Evolutionary conservation across 805 yeast genomes (phyloP).

Genomic region (Ogataea pignaliae): DNA sequence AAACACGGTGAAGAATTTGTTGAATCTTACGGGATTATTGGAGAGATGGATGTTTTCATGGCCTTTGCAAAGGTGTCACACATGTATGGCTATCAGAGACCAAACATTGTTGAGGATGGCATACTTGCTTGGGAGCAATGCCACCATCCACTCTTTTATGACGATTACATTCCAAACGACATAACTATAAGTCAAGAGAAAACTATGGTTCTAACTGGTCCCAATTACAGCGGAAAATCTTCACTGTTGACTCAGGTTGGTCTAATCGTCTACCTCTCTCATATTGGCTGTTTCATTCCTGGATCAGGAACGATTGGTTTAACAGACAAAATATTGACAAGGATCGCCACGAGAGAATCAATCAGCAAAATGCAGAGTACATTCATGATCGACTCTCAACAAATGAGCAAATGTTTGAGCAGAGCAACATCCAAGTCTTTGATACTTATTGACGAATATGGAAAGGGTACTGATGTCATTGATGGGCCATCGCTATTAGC

Average conservation of each 20-base stretch:
- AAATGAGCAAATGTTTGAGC: slow-evolving; percentile 27
- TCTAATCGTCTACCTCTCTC: slow-evolving; percentile 43
- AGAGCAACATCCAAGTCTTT: slow-evolving; percentile 40
- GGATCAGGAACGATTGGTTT: slow-evolving; percentile 45
- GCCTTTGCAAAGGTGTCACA: slow-evolving; percentile 32
- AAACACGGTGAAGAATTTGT: slow-evolving; percentile 12
- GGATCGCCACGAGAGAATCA: slow-evolving; percentile 40
- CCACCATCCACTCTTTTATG: slow-evolving; percentile 38
- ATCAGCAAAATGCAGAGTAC: slow-evolving; percentile 40
- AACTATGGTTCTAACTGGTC: slow-evolving; percentile 42
- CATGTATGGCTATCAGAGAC: slow-evolving; percentile 27
- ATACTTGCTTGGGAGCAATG: slow-evolving; percentile 33
- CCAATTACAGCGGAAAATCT: slow-evolving; percentile 50
- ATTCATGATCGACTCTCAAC: slow-evolving; percentile 45
- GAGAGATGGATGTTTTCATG: slow-evolving; percentile 35
- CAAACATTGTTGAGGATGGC: slow-evolving; percentile 27
- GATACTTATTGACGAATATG: slow-evolving; percentile 49
- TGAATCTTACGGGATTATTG: slow-evolving; percentile 20
- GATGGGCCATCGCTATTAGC: slow-evolving; percentile 46
- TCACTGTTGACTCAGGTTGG: slow-evolving; percentile 47
- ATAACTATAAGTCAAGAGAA: slow-evolving; percentile 12
- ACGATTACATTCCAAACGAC: slow-evolving; percentile 37
- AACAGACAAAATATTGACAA: slow-evolving; percentile 37
- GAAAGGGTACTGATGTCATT: slow-evolving; percentile 45
- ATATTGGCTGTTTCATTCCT: slow-evolving; percentile 53